phyloP scores from a whole-genome alignment of 257 asterid species.

The Forsythia suspensa region DNA sequence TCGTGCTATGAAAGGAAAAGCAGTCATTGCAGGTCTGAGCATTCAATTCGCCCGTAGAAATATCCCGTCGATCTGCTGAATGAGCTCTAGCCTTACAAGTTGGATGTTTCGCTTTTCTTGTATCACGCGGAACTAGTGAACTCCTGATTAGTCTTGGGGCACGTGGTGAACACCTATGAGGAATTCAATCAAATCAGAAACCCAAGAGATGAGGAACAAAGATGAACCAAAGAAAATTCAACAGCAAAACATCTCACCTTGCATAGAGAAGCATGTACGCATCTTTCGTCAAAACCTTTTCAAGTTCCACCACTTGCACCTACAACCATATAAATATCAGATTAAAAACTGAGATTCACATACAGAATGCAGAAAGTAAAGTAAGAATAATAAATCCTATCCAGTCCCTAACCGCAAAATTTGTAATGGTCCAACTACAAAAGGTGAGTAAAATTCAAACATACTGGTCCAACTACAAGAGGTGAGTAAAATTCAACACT shows the following conservation, averaged over 20 bases:
- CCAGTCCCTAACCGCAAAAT: not conserved
- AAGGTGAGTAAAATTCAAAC: not conserved
- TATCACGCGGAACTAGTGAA: constrained; percentile 32
- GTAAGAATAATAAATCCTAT: not conserved
- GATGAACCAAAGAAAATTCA: not conserved
- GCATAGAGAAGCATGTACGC: constrained; percentile 92
- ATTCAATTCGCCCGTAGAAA: constrained; percentile 21
- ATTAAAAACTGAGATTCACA: not conserved
- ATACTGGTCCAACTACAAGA: not conserved
- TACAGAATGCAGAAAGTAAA: not conserved
- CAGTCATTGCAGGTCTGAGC: constrained; percentile 27
- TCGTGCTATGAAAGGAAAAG: constrained; percentile 13
- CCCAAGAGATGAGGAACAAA: not conserved
- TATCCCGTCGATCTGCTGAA: constrained; percentile 40
- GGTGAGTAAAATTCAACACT: not conserved
- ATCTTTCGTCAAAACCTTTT: constrained; percentile 53
- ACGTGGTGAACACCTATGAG: constrained; percentile 78
- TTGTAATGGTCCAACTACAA: not conserved
- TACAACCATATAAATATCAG: constrained; percentile 22
- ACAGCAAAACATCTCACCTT: constrained; percentile 41
- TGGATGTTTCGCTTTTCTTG: constrained; percentile 30
- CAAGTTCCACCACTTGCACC: constrained; percentile 69
- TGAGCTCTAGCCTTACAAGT: constrained; percentile 35
- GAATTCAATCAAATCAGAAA: constrained; percentile 21
- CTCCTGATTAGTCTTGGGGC: constrained; percentile 65